Evolutionary conservation across 768 basidiomycete genomes (phyloP), one percentile per base, ranked within the genome.

Genomic region (Daedaleopsis sinensis): DNA sequence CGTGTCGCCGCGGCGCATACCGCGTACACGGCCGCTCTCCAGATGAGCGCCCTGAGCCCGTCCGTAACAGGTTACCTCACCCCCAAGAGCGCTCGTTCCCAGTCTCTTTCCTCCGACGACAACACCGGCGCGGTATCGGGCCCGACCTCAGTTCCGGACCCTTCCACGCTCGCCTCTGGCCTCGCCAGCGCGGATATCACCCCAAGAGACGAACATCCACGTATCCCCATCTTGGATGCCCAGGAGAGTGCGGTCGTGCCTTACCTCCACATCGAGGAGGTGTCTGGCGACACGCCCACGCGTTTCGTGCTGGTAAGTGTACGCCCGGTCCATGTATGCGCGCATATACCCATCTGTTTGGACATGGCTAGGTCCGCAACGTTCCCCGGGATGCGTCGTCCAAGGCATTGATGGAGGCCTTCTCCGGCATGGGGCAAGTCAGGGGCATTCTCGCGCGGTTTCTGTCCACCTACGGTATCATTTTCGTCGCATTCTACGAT

Each of bases 401-500:
- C 23, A 70, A 71, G 56, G 66, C 70, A 19, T 55, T 70, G 16
- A 65, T 74, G 24, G 63, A 67, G 24, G 68, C 72, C 5, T 74
- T 77, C 53, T 68, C 71, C 18, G 12, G 66, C 7, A 57, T 64
- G 18, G 69, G 70, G 38, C 70, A 71, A 51, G 79, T 89, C 58
- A 85, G 86, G 68, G 85, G 84, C 10, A 79, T 89, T 52, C 83
- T 83, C 64, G 78, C 80, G 38, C 80, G 80, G 37, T 80, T 79
- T 62, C 82, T 82, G 53, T 75, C 77, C 52, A 76, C 77, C 11
- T 76, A 82, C 39, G 86, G 86, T 8, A 73, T 83, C 46, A 74
- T 89, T 48, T 77, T 88, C 61, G 62, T 87, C 19, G 82, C 85
- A 8, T 89, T 89, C 64, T 83, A 80, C 71, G 87, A 90, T 64